Evolutionary conservation across 1,139 yeast species (phyloP), one percentile per base, ranked within the genome.

Genomic region (Scheffersomyces segobiensis): DNA sequence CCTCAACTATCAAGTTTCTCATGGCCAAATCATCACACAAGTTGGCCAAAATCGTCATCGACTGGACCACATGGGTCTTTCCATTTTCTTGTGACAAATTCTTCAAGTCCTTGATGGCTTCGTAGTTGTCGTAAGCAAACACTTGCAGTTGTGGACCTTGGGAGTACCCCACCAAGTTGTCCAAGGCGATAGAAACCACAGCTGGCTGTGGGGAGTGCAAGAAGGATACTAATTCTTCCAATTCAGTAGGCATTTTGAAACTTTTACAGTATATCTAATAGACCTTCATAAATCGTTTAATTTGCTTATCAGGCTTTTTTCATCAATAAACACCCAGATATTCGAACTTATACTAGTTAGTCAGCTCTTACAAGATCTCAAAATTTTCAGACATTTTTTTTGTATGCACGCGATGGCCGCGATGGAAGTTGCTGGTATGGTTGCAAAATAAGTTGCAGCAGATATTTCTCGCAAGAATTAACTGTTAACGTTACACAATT

Each of bases 171-270:
- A 92, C 93, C 56, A 93, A 75, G 69, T 92, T 87, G 65, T 91
- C 96, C 57, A 93, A 78, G 0, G 98, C 98, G 58, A 93, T 87
- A 65, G 88, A 93, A 58, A 90, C 87, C 42, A 93, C 92, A 8
- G 91, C 90, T 3, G 91, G 88, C 67, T 91, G 93, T 1, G 90
- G 89, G 8, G 93, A 86, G 71, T 91, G 97, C 61, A 95, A 80
- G 72, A 95, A 93, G 54, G 83, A 86, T 21, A 93, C 97, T 54
- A 93, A 78, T 69, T 87, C 89, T 73, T 85, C 89, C 58, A 86
- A 71, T 70, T 86, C 87, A 5, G 85, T 75, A 26, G 89, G 87
- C 89, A 86, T 86, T 21, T 57, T 56, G 32, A 53, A 54, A 26
- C 17, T 56, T 51, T 32, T 32, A 14, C 7, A 32, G 17, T 32